A percentile compares a stretch with the other conserved stretches of the same genome.
phyloP scores from a whole-genome alignment of 495 filamentous ascomycete species.

The Annulohypoxylon nitens region DNA sequence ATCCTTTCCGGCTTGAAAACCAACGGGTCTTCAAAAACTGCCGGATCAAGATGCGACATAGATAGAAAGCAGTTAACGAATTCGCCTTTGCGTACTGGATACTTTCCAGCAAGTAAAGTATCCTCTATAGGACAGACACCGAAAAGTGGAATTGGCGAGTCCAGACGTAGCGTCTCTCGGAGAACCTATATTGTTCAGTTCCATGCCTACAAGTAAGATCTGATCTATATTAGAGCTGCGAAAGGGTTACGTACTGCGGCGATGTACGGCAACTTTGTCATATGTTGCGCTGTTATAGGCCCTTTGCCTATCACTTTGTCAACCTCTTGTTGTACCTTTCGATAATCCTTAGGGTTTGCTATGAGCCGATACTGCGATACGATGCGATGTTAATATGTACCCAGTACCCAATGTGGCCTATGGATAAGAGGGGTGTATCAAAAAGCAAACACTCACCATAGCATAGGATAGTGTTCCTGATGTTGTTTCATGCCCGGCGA shows the following conservation, averaged over 20 bases:
- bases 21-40: slow-evolving; percentile 61
- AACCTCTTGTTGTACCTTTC: slow-evolving; percentile 53
- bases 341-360: slow-evolving; percentile 53
- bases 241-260: slow-evolving; percentile 49
- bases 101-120: slow-evolving; percentile 70
- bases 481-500: slow-evolving; percentile 78
- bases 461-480: slow-evolving; percentile 63
- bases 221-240: neutral
- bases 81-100: slow-evolving; percentile 67
- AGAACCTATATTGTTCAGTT: slow-evolving; percentile 52
- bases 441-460: slow-evolving; percentile 20
- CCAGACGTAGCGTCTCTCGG: slow-evolving; percentile 74
- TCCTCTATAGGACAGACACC: slow-evolving; percentile 56
- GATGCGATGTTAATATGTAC: slow-evolving; percentile 7
- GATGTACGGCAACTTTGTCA: slow-evolving; percentile 73
- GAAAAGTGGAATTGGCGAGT: slow-evolving; percentile 72
- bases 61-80: slow-evolving; percentile 62
- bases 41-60: slow-evolving; percentile 57
- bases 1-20: slow-evolving; percentile 69
- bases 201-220: neutral
- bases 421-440: neutral
- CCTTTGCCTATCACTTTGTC: slow-evolving; percentile 69
- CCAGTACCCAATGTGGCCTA: neutral
- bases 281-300: slow-evolving; percentile 69
- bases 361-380: slow-evolving; percentile 51